Evolutionary conservation across 495 filamentous ascomycete genomes (phyloP).

Genomic region (Penicillium herquei): DNA sequence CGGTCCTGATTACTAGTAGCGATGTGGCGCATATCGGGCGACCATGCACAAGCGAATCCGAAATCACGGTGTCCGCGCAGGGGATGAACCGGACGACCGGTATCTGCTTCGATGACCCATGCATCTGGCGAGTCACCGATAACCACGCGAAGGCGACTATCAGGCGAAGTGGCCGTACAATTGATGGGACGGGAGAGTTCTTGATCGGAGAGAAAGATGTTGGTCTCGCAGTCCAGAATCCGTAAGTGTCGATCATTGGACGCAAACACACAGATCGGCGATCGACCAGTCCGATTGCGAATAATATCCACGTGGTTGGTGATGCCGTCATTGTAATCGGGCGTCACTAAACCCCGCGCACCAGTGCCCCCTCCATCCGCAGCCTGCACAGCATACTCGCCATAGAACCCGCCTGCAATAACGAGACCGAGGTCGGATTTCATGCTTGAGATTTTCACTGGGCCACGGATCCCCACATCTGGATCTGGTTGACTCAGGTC

Average conservation of each 20-base stretch:
- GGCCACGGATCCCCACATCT: conserved; percentile 36
- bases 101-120: conserved; percentile 63
- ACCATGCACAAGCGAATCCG: conserved; percentile 90
- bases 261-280: conserved; percentile 71
- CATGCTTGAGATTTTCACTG: conserved; percentile 67
- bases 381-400: conserved; percentile 73
- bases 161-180: conserved; percentile 77
- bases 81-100: conserved; percentile 51
- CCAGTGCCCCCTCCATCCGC: conserved; percentile 60
- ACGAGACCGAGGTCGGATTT: conserved; percentile 64
- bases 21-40: conserved; percentile 81
- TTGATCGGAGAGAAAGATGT: conserved; percentile 60
- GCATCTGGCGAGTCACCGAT: conserved; percentile 64
- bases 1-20: conserved; percentile 92
- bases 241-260: conserved; percentile 81
- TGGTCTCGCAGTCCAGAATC: conserved; percentile 68
- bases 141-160: conserved; percentile 75
- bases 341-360: conserved; percentile 49
- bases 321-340: conserved; percentile 60
- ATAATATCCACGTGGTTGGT: conserved; percentile 84
- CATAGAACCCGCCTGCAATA: conserved; percentile 76
- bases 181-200: conserved; percentile 71
- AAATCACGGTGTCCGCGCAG: conserved; percentile 75
- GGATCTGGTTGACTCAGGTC: conserved; percentile 54
- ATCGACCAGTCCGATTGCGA: conserved; percentile 54